Conservation (phyloP, 768 basidiomycete genomes). For the Tylopilus cervinicoccineus region DNA sequence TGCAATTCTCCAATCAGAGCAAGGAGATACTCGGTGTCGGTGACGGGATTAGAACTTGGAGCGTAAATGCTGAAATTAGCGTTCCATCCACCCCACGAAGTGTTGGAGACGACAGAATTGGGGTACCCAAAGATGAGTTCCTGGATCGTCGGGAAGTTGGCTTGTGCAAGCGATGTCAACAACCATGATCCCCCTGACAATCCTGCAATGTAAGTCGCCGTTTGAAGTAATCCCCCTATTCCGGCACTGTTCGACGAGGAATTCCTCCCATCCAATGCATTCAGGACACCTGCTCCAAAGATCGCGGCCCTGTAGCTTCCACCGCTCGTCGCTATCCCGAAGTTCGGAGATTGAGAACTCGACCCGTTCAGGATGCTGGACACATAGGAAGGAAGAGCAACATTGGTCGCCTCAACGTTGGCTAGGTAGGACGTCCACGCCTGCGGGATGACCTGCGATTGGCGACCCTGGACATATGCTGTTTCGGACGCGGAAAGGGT, state of each 20-base stretch:
- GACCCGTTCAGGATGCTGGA: constrained; percentile 27
- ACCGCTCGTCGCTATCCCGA: constrained; percentile 52
- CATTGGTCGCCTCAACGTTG: constrained; percentile 31
- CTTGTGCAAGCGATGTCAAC: constrained; percentile 37
- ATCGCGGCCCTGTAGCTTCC: constrained; percentile 56
- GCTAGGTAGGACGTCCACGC: constrained; percentile 40
- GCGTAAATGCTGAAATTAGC: constrained; percentile 15
- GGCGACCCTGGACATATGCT: constrained; percentile 33
- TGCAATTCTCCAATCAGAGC: constrained; percentile 22
- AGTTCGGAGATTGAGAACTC: constrained; percentile 28
- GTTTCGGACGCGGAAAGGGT: constrained; percentile 34
- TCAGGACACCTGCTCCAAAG: constrained; percentile 48
- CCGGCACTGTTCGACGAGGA: constrained; percentile 37
- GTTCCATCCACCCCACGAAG: constrained; percentile 35
- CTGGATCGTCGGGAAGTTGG: constrained; percentile 37
- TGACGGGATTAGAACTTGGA: constrained; percentile 20
- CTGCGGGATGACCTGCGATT: constrained; percentile 31
- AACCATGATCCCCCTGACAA: constrained; percentile 44
- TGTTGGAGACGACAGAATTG: constrained; percentile 11
- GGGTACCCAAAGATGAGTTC: constrained; percentile 34
- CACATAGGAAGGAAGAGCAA: constrained; percentile 33
- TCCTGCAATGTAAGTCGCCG: constrained; percentile 49
- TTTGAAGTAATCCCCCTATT: constrained; percentile 49
- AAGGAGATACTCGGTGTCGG: constrained; percentile 13
- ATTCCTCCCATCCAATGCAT: constrained; percentile 48